Conservation (phyloP, 176 grass and related monocot genomes). For the Phragmites australis region DNA sequence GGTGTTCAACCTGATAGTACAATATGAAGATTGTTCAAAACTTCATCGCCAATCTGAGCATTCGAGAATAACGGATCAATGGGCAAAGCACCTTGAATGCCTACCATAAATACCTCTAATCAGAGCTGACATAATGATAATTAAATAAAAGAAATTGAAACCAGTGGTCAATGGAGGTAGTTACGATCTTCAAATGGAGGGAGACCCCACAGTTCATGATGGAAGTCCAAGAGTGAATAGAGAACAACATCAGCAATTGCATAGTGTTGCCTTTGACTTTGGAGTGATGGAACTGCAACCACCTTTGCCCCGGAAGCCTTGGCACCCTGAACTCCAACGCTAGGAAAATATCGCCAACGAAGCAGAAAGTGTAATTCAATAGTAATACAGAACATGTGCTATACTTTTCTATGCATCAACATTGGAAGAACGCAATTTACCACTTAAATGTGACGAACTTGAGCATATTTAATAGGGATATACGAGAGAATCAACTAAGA, state of each 20-base stretch:
- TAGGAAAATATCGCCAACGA: slow-evolving; percentile 34
- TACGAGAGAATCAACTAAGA: not conserved
- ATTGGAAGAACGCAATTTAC: not conserved
- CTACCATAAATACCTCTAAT: slow-evolving; percentile 43
- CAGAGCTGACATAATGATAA: slow-evolving; percentile 20
- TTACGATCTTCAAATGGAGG: slow-evolving; percentile 87
- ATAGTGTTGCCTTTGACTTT: slow-evolving; percentile 62
- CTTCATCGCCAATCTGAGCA: slow-evolving; percentile 32
- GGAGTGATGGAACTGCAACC: slow-evolving; percentile 86
- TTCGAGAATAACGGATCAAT: slow-evolving; percentile 63
- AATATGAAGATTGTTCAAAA: slow-evolving; percentile 39
- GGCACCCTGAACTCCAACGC: slow-evolving; percentile 78
- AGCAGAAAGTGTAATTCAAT: slow-evolving; percentile 32
- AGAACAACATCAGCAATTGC: slow-evolving; percentile 65
- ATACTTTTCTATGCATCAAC: not conserved
- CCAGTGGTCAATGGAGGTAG: slow-evolving; percentile 17
- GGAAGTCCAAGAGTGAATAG: slow-evolving; percentile 82
- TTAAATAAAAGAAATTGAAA: slow-evolving; percentile 8
- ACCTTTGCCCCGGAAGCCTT: slow-evolving; percentile 81
- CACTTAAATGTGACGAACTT: not conserved
- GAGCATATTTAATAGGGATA: not conserved
- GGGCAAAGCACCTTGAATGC: slow-evolving; percentile 56
- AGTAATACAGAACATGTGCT: not conserved
- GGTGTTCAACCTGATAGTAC: slow-evolving; percentile 52
- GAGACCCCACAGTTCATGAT: slow-evolving; percentile 79